These are phyloP conservation scores for Kurtzmaniella cleridarum DNA, from an alignment of 805 yeast species.

Conservation along the genomic window DNA sequence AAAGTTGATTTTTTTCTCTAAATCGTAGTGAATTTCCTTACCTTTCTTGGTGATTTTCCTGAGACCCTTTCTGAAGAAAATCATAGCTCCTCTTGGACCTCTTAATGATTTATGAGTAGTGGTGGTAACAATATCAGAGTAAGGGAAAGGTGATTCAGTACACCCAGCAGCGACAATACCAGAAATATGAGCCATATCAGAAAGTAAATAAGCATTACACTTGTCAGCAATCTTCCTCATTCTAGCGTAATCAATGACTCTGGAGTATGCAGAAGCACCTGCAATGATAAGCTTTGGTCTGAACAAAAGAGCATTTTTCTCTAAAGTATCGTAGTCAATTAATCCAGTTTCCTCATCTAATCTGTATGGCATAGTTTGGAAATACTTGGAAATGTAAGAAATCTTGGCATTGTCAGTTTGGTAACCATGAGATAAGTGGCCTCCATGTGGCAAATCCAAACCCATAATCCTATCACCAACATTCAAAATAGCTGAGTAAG, in stretches of 20 bases:
- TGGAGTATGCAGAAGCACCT: conserved; percentile 97
- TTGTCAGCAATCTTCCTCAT: conserved; percentile 95
- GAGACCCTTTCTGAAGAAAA: conserved; percentile 95
- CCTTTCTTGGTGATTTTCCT: conserved; percentile 89
- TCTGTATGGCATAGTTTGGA: conserved; percentile 98
- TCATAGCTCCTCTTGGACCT: conserved; percentile 99
- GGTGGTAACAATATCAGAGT: conserved; percentile 96
- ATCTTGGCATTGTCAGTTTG: conserved; percentile 92
- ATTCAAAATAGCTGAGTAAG: conserved; percentile 89
- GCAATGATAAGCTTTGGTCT: conserved; percentile 97
- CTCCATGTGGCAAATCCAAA: conserved; percentile 96
- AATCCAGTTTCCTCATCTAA: conserved; percentile 87
- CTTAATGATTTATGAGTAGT: conserved; percentile 98
- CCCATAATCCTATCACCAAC: conserved; percentile 98
- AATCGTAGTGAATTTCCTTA: conserved; percentile 82
- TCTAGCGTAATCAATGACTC: conserved; percentile 93
- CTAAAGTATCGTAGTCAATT: conserved; percentile 94
- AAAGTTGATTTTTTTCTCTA: conserved; percentile 93
- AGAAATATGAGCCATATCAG: conserved; percentile 98
- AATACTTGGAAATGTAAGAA: conserved; percentile 92
- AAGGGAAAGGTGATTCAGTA: conserved; percentile 93
- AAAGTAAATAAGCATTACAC: conserved; percentile 93
- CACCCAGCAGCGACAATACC: conserved; percentile 96
- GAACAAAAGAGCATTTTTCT: conserved; percentile 82
- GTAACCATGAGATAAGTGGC: conserved; percentile 97